Base-by-base conservation (phyloP, 768 basidiomycete genomes). In the Cystoderma amianthinum region DNA sequence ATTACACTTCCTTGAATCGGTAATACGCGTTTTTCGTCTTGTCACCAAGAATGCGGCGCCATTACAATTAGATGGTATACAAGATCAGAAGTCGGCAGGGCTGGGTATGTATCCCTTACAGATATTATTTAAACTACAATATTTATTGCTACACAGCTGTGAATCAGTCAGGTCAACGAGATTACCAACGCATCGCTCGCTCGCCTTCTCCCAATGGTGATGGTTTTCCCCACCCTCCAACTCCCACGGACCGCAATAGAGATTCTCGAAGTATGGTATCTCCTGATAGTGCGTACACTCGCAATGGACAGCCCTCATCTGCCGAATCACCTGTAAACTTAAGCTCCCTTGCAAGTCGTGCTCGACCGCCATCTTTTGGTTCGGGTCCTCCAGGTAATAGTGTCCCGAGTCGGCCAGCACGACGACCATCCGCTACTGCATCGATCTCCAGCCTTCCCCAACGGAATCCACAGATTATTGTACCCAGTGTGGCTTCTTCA, bases 1-100 rank as follows among this genome's bases (percentile, higher is more conserved):
- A 57, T 50, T 65, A 10, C 61, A 62, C 10, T 98, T 97, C 58
- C 56, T 96, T 37, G 69, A 72, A 30, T 69, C 82, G 1, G 50
- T 85, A 30, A 62, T 92, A 44, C 72, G 78, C 33, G 65, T 83
- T 23, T 85, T 82, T 56, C 74, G 63, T 25, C 58, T 58, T 24
- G 62, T 77, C 17, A 58, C 73, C 16, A 65, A 63, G 16, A 63
- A 68, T 2, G 60, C 68, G 19, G 57, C 61, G 1, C 52, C 69
- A 6, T 56, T 88, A 44, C 74, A 80, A 20, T 57, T 88, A 17
- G 72, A 77, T 20, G 84, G 85, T 6, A 52, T 87, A 2, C 54
- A 63, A 36, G 73, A 76, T 36, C 52, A 56, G n/a, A n/a, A n/a
- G n/a, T n/a, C n/a, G n/a, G n/a, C n/a, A n/a, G 63, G 63, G 28